phyloP scores from a whole-genome alignment of 192 early-diverging fungal genomes.

The Coemansia sp. region DNA sequence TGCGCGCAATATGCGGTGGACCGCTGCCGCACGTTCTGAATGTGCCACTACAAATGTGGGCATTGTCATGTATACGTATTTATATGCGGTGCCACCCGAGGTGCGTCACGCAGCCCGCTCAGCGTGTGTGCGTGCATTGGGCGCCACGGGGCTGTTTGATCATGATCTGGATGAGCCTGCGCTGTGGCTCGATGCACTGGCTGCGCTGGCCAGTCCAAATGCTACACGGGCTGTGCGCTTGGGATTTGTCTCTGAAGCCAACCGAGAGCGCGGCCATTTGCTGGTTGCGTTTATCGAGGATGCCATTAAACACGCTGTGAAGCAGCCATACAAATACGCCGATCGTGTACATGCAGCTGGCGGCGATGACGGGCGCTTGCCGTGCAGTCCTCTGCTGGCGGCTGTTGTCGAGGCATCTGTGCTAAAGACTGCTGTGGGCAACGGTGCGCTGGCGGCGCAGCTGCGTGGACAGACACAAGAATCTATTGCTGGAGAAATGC shows the following conservation, averaged over 20 bases:
- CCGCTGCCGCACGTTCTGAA: conserved; percentile 8
- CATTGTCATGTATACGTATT: conserved; percentile 12
- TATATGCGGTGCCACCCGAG: conserved; percentile 35
- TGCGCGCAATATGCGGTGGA: conserved; percentile 30
- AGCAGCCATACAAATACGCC: conserved; percentile 46
- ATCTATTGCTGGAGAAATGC: conserved; percentile 22
- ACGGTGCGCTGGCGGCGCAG: conserved; percentile 17
- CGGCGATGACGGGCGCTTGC: conserved; percentile 5
- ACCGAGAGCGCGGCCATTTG: conserved; percentile 14
- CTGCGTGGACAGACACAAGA: conserved; percentile 7
- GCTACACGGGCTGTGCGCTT: conserved; percentile 22
- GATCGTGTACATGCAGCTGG: conserved; percentile 30
- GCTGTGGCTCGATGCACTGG: conserved; percentile 51
- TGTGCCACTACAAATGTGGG: conserved; percentile 27
- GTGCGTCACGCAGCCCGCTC: conserved; percentile 34
- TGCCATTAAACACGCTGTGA: conserved; percentile 24
- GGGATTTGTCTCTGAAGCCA: neutral
- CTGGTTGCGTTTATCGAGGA: conserved; percentile 41
- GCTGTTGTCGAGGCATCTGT: conserved; percentile 37
- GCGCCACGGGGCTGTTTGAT: conserved; percentile 38
- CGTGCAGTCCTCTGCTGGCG: conserved; percentile 43
- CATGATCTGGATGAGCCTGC: conserved; percentile 33
- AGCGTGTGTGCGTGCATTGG: conserved; percentile 20
- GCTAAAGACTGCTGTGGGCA: conserved; percentile 29
- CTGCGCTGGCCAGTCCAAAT: conserved; percentile 33